Evolutionary conservation across 345 rosid species (phyloP), one percentile per base, ranked within the genome.

Genomic region (Arabidopsis arenosa): DNA sequence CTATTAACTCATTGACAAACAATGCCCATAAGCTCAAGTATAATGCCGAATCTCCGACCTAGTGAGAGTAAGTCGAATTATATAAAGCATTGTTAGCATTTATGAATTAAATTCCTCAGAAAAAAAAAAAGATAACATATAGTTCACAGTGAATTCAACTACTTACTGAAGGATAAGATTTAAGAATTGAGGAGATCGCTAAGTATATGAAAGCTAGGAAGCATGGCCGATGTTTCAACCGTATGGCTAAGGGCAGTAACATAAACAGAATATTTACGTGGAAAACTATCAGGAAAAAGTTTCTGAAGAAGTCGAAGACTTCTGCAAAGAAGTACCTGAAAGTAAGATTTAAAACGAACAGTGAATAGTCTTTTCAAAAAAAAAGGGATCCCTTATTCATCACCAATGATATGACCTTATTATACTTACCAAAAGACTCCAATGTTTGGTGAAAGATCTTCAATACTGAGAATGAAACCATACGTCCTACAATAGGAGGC

Each of bases 291-390:
- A 90, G 73, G 77, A 95, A 95, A 86, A 95, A 95, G 62, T 79
- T 85, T 84, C 94, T 83, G 89, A 92, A 90, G 81, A 89, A 92
- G 54, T 89, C 87, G 49, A 90, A 92, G 71, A 92, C 98, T 87
- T 95, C 98, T 1, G 99, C 99, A 79, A 90, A 92, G 90, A 95
- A 92, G 85, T 95, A 89, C 98, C 98, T 90, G 89, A 83, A 61
- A 54, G 12, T 85, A 90, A 79, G 62, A 55, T 43, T 63, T 26
- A 7, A 28, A 63, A 26, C 37, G 17, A 70, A 70, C 72, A 21
- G 43, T 53, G 53, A 79, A 10, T 26, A 40, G 4, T 6, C 48
- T 64, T 64, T 45, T 47, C 11, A 15, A 40, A 17, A 51, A 18
- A 18, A 18, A 75, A 71, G 37, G 59, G 52, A 37, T 44, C 37